Conservation (phyloP, 1,284 basidiomycete genomes). For the Malassezia obtusa region DNA sequence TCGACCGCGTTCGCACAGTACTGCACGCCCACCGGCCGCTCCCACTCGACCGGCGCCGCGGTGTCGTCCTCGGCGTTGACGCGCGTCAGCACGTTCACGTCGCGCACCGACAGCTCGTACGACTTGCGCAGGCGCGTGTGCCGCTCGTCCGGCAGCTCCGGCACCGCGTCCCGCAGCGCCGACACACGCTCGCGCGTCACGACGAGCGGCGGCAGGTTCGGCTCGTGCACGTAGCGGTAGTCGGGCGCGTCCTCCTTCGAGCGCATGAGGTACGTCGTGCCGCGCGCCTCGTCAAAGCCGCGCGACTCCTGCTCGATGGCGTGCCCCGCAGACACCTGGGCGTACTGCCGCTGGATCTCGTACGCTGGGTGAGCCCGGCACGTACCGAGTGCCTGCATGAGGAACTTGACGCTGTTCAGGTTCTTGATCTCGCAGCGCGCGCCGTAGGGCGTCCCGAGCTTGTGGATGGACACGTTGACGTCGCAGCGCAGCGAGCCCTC, state of each 20-base stretch:
- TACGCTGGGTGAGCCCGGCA: constrained; percentile 50
- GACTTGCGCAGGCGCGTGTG: constrained; percentile 55
- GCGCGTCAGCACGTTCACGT: constrained; percentile 41
- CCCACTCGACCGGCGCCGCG: constrained; percentile 4
- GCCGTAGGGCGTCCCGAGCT: constrained; percentile 58
- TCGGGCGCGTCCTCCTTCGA: constrained; percentile 89
- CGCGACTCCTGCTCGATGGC: constrained; percentile 73
- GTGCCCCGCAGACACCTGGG: constrained; percentile 54
- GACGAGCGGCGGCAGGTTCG: constrained; percentile 69
- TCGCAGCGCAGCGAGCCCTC: constrained; percentile 70
- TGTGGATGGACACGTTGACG: constrained; percentile 69
- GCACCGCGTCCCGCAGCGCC: constrained; percentile 56
- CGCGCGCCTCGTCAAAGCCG: constrained; percentile 73
- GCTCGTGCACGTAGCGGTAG: constrained; percentile 97
- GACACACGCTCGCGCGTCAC: constrained; percentile 57
- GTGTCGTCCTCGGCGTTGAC: constrained; percentile 35
- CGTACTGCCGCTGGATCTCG: constrained; percentile 65
- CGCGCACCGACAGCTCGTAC: constrained; percentile 57
- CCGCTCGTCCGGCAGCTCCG: constrained; percentile 66
- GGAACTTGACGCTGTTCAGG: constrained; percentile 78
- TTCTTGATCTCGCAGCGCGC: constrained; percentile 96
- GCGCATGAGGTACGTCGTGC: constrained; percentile 70
- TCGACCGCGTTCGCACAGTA: constrained; percentile 27
- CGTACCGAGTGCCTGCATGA: constrained; percentile 75
- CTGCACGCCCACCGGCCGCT: constrained; percentile 12